These are phyloP conservation scores for Suillus weaverae DNA, from an alignment of 768 basidiomycete species.

Conservation along the genomic window DNA sequence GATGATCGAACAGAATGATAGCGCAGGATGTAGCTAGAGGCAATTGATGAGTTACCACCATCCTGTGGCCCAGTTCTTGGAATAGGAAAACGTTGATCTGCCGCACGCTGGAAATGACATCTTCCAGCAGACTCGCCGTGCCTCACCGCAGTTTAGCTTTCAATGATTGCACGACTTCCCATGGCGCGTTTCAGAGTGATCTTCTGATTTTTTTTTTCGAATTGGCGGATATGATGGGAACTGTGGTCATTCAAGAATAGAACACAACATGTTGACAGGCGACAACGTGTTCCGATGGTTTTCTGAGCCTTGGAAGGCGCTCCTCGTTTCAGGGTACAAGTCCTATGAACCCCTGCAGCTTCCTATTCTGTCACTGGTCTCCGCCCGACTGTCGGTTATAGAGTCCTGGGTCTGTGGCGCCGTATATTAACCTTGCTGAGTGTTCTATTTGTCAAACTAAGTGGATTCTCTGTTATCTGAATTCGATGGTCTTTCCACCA, in stretches of 20 bases:
- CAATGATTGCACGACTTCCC: neutral
- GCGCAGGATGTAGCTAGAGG: neutral
- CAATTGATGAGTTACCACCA: neutral
- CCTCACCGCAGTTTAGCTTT: neutral
- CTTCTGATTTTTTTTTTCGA: neutral
- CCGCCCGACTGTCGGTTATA: neutral
- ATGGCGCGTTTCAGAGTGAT: neutral
- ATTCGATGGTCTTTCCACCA: neutral
- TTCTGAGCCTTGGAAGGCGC: neutral
- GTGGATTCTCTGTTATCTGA: neutral
- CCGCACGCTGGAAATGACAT: neutral
- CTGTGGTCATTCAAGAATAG: neutral
- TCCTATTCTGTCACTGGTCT: neutral
- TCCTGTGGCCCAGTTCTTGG: neutral
- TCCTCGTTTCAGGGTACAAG: conserved; percentile 4
- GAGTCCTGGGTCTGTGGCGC: neutral
- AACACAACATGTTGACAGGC: neutral
- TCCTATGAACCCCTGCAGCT: neutral
- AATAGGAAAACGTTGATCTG: neutral
- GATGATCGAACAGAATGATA: neutral
- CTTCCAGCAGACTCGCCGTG: neutral
- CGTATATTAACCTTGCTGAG: neutral
- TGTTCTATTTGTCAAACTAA: neutral
- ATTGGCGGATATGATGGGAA: neutral
- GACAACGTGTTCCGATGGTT: neutral